A percentile compares a stretch with the other conserved stretches of the same genome.
These are phyloP conservation scores for Clarireedia paspali DNA, from an alignment of 2,329 filamentous ascomycete genomes.

Conservation along the genomic window DNA sequence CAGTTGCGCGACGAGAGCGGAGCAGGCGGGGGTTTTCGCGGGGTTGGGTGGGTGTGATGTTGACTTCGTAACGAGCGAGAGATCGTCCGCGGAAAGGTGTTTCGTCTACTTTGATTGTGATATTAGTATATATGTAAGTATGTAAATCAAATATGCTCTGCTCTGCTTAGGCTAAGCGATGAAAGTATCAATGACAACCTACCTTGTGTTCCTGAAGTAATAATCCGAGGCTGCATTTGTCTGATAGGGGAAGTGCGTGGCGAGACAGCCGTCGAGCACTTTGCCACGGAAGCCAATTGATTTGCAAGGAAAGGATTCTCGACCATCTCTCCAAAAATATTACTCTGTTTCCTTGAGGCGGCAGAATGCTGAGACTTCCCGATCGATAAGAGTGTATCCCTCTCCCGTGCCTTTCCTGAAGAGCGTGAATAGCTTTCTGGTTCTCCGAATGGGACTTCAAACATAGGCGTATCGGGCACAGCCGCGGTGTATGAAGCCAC, in stretches of 20 bases:
- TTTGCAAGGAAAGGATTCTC: constrained; percentile 7
- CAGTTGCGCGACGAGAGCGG: background rate
- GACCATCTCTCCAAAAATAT: constrained; percentile 4
- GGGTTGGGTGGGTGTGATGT: background rate
- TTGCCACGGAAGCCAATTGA: background rate
- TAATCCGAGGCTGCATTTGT: background rate
- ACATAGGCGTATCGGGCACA: background rate
- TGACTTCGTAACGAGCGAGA: constrained; percentile 4
- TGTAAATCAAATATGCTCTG: too few relatives aligned
- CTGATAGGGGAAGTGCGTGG: constrained; percentile 2
- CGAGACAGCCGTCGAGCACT: background rate
- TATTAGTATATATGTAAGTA: background rate
- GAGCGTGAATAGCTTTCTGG: background rate
- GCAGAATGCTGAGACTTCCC: background rate
- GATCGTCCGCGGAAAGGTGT: background rate
- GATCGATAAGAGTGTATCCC: background rate
- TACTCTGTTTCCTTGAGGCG: constrained; percentile 5
- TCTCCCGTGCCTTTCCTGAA: background rate
- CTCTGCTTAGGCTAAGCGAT: too few relatives aligned
- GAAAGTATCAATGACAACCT: background rate
- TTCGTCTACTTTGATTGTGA: background rate
- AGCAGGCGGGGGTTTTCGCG: background rate
- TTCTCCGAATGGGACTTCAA: background rate
- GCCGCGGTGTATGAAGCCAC: background rate
- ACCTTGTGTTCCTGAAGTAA: background rate